These are phyloP conservation scores for Yueomyces sinensis DNA, from an alignment of 805 yeast species.

Conservation along the genomic window DNA sequence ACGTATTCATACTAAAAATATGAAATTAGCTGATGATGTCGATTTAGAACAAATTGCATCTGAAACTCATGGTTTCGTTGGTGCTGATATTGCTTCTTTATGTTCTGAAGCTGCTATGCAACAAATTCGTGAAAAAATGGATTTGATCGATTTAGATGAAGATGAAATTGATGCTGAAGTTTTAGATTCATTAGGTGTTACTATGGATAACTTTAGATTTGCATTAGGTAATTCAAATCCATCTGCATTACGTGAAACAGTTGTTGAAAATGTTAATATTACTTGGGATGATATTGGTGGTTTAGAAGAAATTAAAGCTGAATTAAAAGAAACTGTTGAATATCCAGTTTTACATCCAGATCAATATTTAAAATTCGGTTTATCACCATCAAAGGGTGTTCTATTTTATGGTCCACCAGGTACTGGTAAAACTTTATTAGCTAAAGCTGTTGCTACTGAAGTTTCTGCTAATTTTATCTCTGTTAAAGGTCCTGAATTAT, in stretches of 20 bases:
- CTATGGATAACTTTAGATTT: constrained; percentile 97
- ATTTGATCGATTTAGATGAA: constrained; percentile 42
- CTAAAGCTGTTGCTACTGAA: constrained; percentile 98
- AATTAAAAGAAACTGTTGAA: constrained; percentile 97
- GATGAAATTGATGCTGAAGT: constrained; percentile 93
- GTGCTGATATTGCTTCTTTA: constrained; percentile 95
- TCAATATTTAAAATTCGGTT: constrained; percentile 94
- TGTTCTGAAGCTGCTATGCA: constrained; percentile 99
- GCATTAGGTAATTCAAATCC: constrained; percentile 98
- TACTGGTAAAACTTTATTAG: constrained; percentile 97
- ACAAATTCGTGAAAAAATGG: constrained; percentile 99
- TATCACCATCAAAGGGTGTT: constrained; percentile 97
- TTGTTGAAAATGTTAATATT: constrained; percentile 95
- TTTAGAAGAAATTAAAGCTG: constrained; percentile 87
- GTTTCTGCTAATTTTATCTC: constrained; percentile 97
- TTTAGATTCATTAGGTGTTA: constrained; percentile 89
- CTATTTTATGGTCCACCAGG: constrained; percentile 99
- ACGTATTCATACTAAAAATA: constrained; percentile 95
- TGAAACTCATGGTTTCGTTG: constrained; percentile 98
- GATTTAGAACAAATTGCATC: constrained; percentile 92
- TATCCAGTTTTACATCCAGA: constrained; percentile 98
- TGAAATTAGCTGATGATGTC: constrained; percentile 92
- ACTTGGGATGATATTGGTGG: constrained; percentile 99
- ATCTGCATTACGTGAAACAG: constrained; percentile 98
- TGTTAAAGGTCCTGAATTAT: constrained; percentile 38